A percentile compares a stretch with the other conserved stretches of the same genome.
phyloP scores from a whole-genome alignment of 306 rosid species.

The Mimosa bimucronata region DNA sequence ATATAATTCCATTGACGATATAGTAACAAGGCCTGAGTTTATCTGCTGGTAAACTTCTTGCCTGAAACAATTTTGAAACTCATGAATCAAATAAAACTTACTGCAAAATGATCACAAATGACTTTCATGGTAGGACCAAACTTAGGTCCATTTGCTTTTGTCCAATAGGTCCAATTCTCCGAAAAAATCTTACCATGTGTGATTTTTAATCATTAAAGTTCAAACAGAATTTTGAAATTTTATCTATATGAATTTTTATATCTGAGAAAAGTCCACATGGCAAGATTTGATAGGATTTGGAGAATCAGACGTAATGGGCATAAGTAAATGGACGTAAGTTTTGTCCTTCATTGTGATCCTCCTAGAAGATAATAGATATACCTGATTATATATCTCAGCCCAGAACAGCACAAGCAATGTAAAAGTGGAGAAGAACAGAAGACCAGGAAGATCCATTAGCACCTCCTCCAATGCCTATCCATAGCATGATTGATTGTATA shows the following conservation, averaged over 20 bases:
- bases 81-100: conserved; percentile 17
- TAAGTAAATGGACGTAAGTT: no score
- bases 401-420: conserved; percentile 79
- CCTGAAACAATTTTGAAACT: conserved; percentile 53
- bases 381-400: conserved; percentile 92
- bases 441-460: conserved; percentile 80
- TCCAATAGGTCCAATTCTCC: no score
- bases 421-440: conserved; percentile 81
- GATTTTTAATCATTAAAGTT: no score
- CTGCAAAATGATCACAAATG: neutral
- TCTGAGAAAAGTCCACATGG: no score
- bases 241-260: no score
- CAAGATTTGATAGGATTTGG: no score
- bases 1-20: conserved; percentile 61
- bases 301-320: no score
- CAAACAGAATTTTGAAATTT: no score
- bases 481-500: conserved; percentile 27
- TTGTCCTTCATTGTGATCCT: neutral
- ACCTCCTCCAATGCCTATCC: conserved; percentile 66
- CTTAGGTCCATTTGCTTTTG: no score
- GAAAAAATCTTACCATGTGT: no score
- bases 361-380: conserved; percentile 15
- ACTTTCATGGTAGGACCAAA: neutral
- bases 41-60: conserved; percentile 67
- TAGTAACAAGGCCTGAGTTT: conserved; percentile 73